Percentiles rank a stretch among this genome's conserved stretches.
phyloP scores from a whole-genome alignment of 78 protist species.

The Dictyostelium purpureum region DNA sequence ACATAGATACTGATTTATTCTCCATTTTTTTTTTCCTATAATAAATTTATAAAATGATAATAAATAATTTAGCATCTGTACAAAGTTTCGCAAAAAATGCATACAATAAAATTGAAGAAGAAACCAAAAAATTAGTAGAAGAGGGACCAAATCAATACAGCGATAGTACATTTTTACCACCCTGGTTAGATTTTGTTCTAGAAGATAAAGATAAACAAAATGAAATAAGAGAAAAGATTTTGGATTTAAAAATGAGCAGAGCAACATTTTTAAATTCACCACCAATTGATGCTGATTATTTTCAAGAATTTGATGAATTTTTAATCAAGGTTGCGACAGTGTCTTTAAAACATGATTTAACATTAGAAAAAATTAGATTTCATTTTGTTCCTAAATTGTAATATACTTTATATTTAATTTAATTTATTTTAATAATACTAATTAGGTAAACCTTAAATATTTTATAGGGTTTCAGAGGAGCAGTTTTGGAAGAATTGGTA shows the following conservation, averaged over 20 bases:
- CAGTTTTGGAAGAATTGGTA: conserved; percentile 80
- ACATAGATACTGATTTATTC: neutral
- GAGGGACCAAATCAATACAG: conserved; percentile 6
- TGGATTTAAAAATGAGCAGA: conserved; percentile 59
- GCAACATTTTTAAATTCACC: conserved; percentile 57
- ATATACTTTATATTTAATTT: neutral
- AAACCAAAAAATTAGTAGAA: conserved; percentile 50
- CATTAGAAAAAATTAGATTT: conserved; percentile 62
- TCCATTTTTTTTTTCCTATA: neutral
- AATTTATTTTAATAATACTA: neutral
- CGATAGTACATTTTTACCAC: conserved; percentile 19
- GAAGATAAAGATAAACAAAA: conserved; percentile 13
- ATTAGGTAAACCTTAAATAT: neutral
- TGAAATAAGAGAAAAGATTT: conserved; percentile 41
- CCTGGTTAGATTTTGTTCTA: conserved; percentile 59
- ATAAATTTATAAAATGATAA: neutral
- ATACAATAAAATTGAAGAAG: conserved; percentile 51
- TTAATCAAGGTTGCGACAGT: conserved; percentile 36
- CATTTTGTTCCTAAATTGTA: conserved; percentile 16
- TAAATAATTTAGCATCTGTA: conserved; percentile 1
- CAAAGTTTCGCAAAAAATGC: conserved; percentile 23
- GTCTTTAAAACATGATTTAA: conserved; percentile 40
- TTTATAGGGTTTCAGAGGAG: conserved; percentile 11
- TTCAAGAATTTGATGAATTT: conserved; percentile 60
- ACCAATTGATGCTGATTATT: conserved; percentile 68